Evolutionary conservation across 495 filamentous ascomycete genomes (phyloP).

Genomic region (Aspergillus homomorphus): DNA sequence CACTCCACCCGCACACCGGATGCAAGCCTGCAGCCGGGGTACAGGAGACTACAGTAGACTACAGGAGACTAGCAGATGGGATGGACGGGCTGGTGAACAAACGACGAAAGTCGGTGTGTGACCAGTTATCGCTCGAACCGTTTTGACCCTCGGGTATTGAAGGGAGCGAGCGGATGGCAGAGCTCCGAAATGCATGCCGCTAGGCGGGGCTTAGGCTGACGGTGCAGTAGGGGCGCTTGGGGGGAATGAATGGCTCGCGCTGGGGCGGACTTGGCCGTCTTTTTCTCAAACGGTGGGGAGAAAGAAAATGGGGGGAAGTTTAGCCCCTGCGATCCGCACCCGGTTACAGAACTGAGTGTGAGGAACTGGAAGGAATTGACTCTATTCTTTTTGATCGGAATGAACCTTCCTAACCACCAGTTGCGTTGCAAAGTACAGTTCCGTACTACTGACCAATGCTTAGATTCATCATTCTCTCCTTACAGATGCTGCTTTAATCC

Average conservation of each 20-base stretch:
- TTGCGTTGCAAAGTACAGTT: background rate
- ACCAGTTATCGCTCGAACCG: background rate
- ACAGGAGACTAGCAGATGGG: background rate
- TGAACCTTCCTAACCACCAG: background rate
- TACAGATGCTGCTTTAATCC: no score
- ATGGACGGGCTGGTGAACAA: background rate
- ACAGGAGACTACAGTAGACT: background rate
- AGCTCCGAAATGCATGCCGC: constrained; percentile 5
- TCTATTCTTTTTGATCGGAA: background rate
- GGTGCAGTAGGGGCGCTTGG: background rate
- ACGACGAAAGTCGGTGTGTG: constrained; percentile 4
- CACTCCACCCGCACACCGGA: background rate
- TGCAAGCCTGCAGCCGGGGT: constrained; percentile 2
- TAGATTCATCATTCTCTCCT: no score
- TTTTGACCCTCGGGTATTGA: constrained; percentile 2
- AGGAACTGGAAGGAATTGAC: no score
- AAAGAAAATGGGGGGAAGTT: no score
- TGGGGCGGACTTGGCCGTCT: background rate
- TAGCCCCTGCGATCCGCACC: background rate
- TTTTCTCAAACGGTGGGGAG: constrained; percentile 1
- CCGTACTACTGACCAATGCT: no score
- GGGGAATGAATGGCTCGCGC: no score
- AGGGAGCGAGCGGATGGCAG: constrained; percentile 4
- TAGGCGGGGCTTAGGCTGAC: background rate
- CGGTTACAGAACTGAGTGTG: background rate